phyloP scores from a whole-genome alignment of 2,329 filamentous ascomycete species.

The Ophioceras dolichostomum region DNA sequence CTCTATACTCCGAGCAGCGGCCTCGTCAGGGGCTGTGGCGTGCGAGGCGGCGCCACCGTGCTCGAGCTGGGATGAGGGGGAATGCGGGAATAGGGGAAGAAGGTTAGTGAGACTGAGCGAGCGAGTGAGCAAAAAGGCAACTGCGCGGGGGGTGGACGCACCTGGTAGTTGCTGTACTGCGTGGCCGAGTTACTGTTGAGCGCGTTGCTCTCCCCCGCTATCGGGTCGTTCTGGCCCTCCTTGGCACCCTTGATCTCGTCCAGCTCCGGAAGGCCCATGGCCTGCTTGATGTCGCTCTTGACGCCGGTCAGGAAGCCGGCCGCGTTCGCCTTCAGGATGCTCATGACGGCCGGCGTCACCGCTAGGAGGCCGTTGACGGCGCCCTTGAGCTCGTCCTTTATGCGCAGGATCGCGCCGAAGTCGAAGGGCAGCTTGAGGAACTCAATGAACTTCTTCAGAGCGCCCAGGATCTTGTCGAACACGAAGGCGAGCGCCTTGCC shows the following conservation, averaged over 20 bases:
- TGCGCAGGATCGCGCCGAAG: background rate
- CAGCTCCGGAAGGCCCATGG: background rate
- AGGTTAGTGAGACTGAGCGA: background rate
- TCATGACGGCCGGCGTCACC: background rate
- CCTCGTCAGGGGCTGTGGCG: background rate
- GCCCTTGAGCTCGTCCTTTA: background rate
- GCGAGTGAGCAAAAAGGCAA: too few relatives aligned
- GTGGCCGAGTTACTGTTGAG: background rate
- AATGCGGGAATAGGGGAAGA: background rate
- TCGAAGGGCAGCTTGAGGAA: background rate
- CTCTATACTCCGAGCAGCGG: background rate
- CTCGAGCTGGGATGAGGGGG: background rate
- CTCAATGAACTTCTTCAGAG: background rate
- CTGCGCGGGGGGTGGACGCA: too few relatives aligned
- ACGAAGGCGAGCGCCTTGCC: constrained; percentile 1
- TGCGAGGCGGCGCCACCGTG: background rate
- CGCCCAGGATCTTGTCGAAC: background rate
- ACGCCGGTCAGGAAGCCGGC: background rate
- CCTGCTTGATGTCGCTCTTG: background rate
- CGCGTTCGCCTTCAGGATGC: background rate
- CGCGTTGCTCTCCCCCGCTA: background rate
- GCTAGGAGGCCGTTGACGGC: background rate
- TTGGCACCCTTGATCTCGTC: background rate
- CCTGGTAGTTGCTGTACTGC: background rate
- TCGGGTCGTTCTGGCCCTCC: background rate